phyloP scores from a whole-genome alignment of 2,329 filamentous ascomycete genomes.

The Pestalotiopsis sp. region DNA sequence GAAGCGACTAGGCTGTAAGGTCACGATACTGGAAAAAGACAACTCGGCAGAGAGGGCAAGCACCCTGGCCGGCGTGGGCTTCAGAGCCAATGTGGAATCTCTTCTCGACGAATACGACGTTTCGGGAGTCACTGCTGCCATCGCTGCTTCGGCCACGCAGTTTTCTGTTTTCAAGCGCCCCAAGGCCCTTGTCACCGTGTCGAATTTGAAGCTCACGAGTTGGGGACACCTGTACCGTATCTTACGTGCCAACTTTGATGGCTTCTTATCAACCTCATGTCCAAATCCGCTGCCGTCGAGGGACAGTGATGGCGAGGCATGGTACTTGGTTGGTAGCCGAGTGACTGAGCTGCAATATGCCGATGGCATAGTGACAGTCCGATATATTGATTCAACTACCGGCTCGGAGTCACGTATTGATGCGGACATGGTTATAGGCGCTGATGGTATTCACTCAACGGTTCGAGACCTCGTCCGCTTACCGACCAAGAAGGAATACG shows the following conservation, averaged over 20 bases:
- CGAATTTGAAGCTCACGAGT: constrained; percentile 36
- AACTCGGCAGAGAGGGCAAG: constrained; percentile 30
- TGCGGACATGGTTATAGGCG: neutral
- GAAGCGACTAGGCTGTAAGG: constrained; percentile 34
- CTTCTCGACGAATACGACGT: constrained; percentile 33
- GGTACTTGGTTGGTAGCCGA: constrained; percentile 23
- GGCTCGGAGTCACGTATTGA: neutral
- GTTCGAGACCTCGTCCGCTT: neutral
- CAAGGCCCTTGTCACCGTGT: constrained; percentile 15
- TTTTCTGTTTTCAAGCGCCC: constrained; percentile 17
- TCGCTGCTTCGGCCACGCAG: constrained; percentile 11
- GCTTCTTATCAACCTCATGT: constrained; percentile 23
- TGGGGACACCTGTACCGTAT: constrained; percentile 43
- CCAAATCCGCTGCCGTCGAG: constrained; percentile 16
- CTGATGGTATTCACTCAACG: neutral
- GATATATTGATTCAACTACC: constrained; percentile 19
- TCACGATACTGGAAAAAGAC: constrained; percentile 39
- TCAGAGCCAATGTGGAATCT: neutral
- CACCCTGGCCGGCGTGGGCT: constrained; percentile 25
- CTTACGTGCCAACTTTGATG: constrained; percentile 42
- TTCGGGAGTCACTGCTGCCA: constrained; percentile 22
- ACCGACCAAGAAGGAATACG: neutral
- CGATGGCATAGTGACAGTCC: constrained; percentile 17
- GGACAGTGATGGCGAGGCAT: constrained; percentile 22
- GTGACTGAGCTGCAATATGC: constrained; percentile 20